Conservation (phyloP, 768 basidiomycete genomes). For the Leccinum aurantiacum region DNA sequence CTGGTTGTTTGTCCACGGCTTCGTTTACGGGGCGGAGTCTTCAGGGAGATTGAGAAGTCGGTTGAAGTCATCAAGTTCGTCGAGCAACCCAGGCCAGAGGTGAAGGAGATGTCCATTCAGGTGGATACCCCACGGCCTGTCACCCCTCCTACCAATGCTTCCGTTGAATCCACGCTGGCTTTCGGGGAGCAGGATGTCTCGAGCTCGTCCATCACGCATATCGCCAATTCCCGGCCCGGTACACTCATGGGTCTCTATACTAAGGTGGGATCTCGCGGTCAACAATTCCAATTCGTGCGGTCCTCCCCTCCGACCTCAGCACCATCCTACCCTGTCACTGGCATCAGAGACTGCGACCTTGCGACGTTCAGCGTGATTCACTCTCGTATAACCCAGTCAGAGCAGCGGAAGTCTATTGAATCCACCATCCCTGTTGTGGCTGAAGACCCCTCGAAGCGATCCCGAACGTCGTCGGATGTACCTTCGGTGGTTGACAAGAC, state of each 20-base stretch:
- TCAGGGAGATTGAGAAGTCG: conserved; percentile 23
- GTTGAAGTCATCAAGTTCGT: conserved; percentile 23
- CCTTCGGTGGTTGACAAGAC: conserved; percentile 67
- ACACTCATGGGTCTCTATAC: conserved; percentile 45
- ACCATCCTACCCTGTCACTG: conserved; percentile 37
- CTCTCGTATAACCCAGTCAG: conserved; percentile 52
- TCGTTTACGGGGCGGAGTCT: conserved; percentile 25
- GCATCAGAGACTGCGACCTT: conserved; percentile 51
- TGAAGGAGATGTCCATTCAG: conserved; percentile 75
- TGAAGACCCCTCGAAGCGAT: conserved; percentile 48
- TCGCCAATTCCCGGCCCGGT: conserved; percentile 34
- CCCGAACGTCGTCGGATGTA: conserved; percentile 62
- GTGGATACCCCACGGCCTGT: conserved; percentile 55
- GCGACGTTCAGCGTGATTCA: conserved; percentile 46
- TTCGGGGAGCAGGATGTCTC: conserved; percentile 27
- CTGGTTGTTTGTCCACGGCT: conserved; percentile 24
- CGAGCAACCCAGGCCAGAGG: conserved; percentile 56
- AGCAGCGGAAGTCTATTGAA: conserved; percentile 72
- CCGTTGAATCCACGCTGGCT: conserved; percentile 29
- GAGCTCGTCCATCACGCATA: conserved; percentile 33
- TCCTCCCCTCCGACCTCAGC: conserved; percentile 38
- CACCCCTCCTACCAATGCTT: conserved; percentile 31
- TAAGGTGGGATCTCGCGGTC: conserved; percentile 50
- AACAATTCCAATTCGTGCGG: conserved; percentile 68
- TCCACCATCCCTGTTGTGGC: conserved; percentile 56